Evolutionary conservation across 208 protist genomes (phyloP).

Genomic region (Trypanosoma caninum): DNA sequence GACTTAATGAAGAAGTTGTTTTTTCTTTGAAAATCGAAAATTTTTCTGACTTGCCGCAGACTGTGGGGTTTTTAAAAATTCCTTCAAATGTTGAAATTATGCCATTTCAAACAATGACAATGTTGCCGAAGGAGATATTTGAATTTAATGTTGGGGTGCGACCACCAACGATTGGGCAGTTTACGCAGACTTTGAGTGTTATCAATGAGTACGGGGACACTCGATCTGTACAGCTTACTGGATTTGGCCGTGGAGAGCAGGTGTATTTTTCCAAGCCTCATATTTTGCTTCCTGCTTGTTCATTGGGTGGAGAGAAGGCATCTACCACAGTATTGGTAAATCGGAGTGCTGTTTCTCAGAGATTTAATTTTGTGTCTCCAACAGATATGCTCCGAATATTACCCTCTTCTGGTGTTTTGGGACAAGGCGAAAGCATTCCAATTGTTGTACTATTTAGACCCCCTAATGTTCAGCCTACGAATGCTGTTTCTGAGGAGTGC

Average conservation of each 20-base stretch:
- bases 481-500: conserved; percentile 2
- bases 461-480: conserved; percentile 3
- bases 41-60: conserved; percentile 40
- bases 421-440: conserved; percentile 19
- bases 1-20: conserved; percentile 28
- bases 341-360: conserved; percentile 9
- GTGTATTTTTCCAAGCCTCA: conserved; percentile 32
- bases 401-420: conserved; percentile 34
- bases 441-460: conserved; percentile 34
- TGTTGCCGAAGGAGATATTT: conserved; percentile 34
- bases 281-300: conserved; percentile 34
- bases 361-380: conserved; percentile 30
- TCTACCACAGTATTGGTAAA: conserved; percentile 36
- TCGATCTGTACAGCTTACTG: conserved; percentile 24
- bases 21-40: conserved; percentile 33
- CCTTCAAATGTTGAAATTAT: conserved; percentile 37
- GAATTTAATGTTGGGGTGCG: conserved; percentile 33
- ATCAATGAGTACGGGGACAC: conserved; percentile 48
- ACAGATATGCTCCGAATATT: conserved; percentile 21
- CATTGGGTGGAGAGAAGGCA: conserved; percentile 23
- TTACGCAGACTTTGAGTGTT: conserved; percentile 36
- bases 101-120: conserved; percentile 23
- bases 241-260: conserved; percentile 20
- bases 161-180: conserved; percentile 30
- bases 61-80: conserved; percentile 37